Conservation (phyloP, 2,329 filamentous ascomycete genomes). For the Calcarisporium arbuscula region DNA sequence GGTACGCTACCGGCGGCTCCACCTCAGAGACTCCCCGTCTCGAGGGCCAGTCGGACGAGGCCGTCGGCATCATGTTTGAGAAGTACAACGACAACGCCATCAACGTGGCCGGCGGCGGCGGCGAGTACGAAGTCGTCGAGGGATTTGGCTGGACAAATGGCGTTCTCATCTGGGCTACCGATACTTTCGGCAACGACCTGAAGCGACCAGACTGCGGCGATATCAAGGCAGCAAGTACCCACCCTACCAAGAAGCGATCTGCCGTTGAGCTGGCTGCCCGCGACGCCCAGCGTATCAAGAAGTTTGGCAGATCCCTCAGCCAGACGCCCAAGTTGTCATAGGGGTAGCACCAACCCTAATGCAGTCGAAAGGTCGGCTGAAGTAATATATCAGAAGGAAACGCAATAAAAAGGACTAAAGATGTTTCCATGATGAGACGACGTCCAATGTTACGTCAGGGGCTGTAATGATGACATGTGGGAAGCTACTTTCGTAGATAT, state of each 20-base stretch:
- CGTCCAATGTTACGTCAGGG: too few species aligned
- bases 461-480: too few species aligned
- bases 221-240: slow-evolving; percentile 34
- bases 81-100: slow-evolving; percentile 58
- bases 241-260: slow-evolving; percentile 24
- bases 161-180: slow-evolving; percentile 59
- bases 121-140: slow-evolving; percentile 64
- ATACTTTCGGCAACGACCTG: slow-evolving; percentile 52
- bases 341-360: too few species aligned
- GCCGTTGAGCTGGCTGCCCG: slow-evolving; percentile 41
- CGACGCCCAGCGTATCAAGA: slow-evolving; percentile 43
- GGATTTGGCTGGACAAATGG: slow-evolving; percentile 68
- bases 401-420: too few species aligned
- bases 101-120: slow-evolving; percentile 56
- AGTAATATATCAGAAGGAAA: too few species aligned
- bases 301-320: slow-evolving; percentile 27
- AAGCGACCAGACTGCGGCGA: slow-evolving; percentile 50
- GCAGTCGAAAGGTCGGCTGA: too few species aligned
- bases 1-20: slow-evolving; percentile 59
- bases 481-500: too few species aligned
- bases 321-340: slow-evolving; percentile 3
- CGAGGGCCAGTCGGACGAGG: slow-evolving; percentile 32
- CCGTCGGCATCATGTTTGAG: slow-evolving; percentile 60
- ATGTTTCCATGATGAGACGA: too few species aligned
- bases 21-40: slow-evolving; percentile 47